Percentiles rank a stretch among this genome's conserved stretches.
These are phyloP conservation scores for Hydrangea macrophylla DNA, from an alignment of 148 eudicot species.

Conservation along the genomic window DNA sequence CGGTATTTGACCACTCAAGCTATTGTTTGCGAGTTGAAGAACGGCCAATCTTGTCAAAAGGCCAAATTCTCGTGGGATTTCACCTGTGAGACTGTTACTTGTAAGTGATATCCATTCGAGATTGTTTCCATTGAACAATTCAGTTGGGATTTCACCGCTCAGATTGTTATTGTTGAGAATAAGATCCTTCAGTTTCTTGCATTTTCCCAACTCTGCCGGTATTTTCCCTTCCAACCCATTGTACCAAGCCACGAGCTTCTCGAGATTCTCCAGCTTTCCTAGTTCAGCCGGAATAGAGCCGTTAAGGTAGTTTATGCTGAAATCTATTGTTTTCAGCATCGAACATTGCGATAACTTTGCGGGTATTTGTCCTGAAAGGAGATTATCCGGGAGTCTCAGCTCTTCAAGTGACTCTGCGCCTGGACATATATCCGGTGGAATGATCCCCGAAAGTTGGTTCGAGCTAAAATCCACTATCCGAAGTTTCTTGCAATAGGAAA, in stretches of 20 bases:
- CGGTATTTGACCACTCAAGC: conserved; percentile 73
- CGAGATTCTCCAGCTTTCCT: conserved; percentile 64
- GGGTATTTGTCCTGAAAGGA: conserved; percentile 65
- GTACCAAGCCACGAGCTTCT: conserved; percentile 90
- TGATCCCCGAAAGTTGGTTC: conserved; percentile 60
- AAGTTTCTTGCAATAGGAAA: conserved; percentile 57
- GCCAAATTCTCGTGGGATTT: conserved; percentile 68
- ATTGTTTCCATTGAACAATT: conserved; percentile 58
- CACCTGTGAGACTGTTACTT: conserved; percentile 63
- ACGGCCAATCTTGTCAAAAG: conserved; percentile 68
- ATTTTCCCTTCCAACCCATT: conserved; percentile 79
- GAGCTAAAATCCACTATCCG: conserved; percentile 79
- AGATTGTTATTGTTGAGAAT: conserved; percentile 77
- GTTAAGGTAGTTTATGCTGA: conserved; percentile 78
- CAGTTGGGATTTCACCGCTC: conserved; percentile 69
- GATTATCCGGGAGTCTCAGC: conserved; percentile 78
- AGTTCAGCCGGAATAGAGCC: conserved; percentile 77
- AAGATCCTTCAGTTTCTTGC: conserved; percentile 72
- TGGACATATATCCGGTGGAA: conserved; percentile 69
- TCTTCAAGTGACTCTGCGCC: conserved; percentile 64
- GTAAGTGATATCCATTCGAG: conserved; percentile 90
- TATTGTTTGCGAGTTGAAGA: conserved; percentile 76
- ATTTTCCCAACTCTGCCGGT: conserved; percentile 69
- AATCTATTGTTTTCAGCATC: conserved; percentile 58
- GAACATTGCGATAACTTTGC: conserved; percentile 58